Conservation (phyloP, 345 rosid genomes). For the Acer saccharum region DNA sequence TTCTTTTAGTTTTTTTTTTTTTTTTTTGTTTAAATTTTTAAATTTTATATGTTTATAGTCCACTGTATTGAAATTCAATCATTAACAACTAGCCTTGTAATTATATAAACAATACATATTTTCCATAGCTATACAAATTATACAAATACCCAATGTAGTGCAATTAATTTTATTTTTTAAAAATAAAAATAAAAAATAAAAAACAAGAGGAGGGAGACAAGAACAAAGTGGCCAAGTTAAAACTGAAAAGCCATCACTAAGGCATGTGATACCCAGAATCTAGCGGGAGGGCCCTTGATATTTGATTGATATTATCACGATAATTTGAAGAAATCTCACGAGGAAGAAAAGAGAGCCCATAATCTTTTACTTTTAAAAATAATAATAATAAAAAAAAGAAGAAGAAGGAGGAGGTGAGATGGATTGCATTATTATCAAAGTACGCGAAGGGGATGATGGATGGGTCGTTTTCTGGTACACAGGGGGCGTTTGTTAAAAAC, state of each 20-base stretch:
- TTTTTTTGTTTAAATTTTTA: no score
- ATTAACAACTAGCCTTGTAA: no score
- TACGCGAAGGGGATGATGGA: constrained; percentile 33
- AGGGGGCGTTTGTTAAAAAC: constrained; percentile 14
- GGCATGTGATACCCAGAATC: constrained; percentile 29
- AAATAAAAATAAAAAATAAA: neutral
- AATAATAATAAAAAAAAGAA: neutral
- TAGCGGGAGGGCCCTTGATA: neutral
- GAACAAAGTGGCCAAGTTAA: constrained; percentile 13
- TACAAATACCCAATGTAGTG: neutral
- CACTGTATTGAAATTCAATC: no score
- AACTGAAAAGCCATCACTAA: constrained; percentile 18
- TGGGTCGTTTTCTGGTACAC: constrained; percentile 50
- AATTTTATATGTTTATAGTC: no score
- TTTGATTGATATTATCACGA: constrained; percentile 11
- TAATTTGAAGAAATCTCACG: neutral
- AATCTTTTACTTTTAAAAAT: neutral
- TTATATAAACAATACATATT: no score
- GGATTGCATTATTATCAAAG: constrained; percentile 42
- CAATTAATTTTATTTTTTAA: neutral
- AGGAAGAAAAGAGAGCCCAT: neutral
- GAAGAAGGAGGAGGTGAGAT: constrained; percentile 20
- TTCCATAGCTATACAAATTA: no score
- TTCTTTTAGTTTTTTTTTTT: no score
- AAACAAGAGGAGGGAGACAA: neutral